Percentiles rank a stretch among this genome's conserved stretches.
These are phyloP conservation scores for Ascoidea rubescens DNA, from an alignment of 805 yeast genomes.

Conservation along the genomic window DNA sequence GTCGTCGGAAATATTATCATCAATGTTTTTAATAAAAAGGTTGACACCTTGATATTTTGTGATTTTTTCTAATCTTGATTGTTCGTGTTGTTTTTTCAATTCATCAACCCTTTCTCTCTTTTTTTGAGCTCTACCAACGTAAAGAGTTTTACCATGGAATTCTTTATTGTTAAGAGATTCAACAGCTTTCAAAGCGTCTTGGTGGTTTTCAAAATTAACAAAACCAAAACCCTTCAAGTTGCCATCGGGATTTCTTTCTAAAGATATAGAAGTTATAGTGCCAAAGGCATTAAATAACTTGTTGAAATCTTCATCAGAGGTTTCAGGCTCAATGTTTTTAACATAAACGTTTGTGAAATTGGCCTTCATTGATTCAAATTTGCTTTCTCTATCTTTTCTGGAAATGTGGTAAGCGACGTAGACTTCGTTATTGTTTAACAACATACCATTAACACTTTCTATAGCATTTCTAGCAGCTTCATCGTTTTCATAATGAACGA, in stretches of 20 bases:
- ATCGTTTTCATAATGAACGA: conserved; percentile 88
- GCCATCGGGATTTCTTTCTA: conserved; percentile 73
- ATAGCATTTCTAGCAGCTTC: conserved; percentile 92
- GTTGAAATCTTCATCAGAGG: conserved; percentile 56
- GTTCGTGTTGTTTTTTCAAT: conserved; percentile 88
- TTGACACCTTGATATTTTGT: conserved; percentile 96
- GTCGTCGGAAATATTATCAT: conserved; percentile 85
- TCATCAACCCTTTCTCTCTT: conserved; percentile 95
- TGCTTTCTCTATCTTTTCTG: conserved; percentile 87
- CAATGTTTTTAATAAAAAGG: conserved; percentile 92
- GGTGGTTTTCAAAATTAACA: conserved; percentile 81
- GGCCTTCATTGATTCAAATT: conserved; percentile 79
- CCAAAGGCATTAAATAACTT: conserved; percentile 66
- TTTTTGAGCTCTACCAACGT: conserved; percentile 98
- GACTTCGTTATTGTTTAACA: conserved; percentile 89
- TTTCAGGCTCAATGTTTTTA: conserved; percentile 72
- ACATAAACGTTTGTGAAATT: conserved; percentile 93
- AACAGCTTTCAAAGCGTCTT: conserved; percentile 80
- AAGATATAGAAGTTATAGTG: conserved; percentile 65
- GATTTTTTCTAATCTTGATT: conserved; percentile 79
- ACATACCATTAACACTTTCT: conserved; percentile 96
- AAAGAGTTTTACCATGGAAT: conserved; percentile 70
- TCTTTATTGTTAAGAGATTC: conserved; percentile 84
- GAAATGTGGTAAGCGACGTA: conserved; percentile 90
- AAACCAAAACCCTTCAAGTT: conserved; percentile 94